Base-by-base conservation (phyloP, 2,329 filamentous ascomycete genomes). In the Colletotrichum sp. region DNA sequence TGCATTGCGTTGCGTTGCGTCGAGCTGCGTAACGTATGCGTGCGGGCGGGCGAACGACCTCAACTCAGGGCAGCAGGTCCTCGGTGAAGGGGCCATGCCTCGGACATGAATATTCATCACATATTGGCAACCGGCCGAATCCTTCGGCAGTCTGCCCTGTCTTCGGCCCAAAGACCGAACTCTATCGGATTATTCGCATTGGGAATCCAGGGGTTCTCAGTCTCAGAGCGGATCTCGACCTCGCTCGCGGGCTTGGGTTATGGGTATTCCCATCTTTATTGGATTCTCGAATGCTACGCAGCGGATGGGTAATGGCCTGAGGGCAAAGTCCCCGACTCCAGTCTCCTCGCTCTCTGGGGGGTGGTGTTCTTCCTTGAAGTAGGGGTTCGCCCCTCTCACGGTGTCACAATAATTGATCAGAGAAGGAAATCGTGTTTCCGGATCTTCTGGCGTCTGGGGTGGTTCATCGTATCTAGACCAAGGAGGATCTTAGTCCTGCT, bases 41-140 rank as follows among this genome's bases (percentile, higher is more conserved):
- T 59, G 26, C 55, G 16, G 4, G 55, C 24, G 26, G 26, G 55
- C 16, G 55, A 26, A 59, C 16, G 55, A 16, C 18, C 66, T 59
- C 66, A 36, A n/a, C 30, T 21, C 10, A 52, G 43, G 6, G 32
- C 61, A n/a, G 32, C 48, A 52, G 43, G 43, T 21, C 43, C 10
- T 52, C 30, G 59, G 59, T 63, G 59, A 63, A 34, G 18, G 32
- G 32, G n/a, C n/a, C 18, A 28, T 65, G 63, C 39, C 14, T 24
- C 65, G 48, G 36, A 48, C 24, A 66, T 66, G 63, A 63, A 8
- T 21, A 28, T 52, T 28, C 55, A 24, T 66, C 34, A 48, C 26
- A 43, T 63, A 70, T 74, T 66, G 72, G 59, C 67, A 71, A 65
- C 72, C 60, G 52, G 60, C 68, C 72, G 60, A 66, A 48, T 66